Conservation (phyloP, 345 rosid species). For the Gossypium herbaceum region DNA sequence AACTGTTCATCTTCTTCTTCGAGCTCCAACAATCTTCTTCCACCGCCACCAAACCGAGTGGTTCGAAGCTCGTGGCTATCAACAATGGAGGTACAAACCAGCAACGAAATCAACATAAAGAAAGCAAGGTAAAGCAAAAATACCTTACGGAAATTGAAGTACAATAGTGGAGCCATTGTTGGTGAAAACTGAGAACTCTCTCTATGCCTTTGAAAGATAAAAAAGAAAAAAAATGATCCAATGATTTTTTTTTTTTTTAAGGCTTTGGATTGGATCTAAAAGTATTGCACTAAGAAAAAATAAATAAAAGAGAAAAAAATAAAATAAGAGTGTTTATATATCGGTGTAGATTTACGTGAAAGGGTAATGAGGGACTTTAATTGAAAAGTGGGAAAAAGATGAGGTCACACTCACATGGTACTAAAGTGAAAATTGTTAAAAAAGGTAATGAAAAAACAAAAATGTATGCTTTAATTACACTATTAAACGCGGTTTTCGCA, state of each 20-base stretch:
- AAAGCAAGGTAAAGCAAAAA: constrained; percentile 36
- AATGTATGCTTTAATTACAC: neutral
- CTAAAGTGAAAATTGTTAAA: neutral
- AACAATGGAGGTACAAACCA: constrained; percentile 35
- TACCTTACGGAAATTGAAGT: constrained; percentile 48
- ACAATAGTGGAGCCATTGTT: constrained; percentile 40
- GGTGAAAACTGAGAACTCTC: neutral
- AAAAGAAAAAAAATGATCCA: constrained; percentile 1
- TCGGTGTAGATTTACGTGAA: constrained; percentile 9
- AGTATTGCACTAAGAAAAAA: neutral
- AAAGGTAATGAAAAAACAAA: no score
- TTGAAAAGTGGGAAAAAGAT: constrained; percentile 27
- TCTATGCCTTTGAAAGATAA: neutral
- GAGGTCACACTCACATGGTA: constrained; percentile 40
- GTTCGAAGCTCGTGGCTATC: constrained; percentile 26
- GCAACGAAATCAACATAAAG: constrained; percentile 32
- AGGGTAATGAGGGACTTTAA: constrained; percentile 27
- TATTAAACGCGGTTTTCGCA: constrained; percentile 16
- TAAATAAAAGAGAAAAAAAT: neutral
- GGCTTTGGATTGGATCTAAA: constrained; percentile 27
- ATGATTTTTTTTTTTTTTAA: constrained; percentile 25
- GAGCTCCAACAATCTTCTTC: constrained; percentile 37
- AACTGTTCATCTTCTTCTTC: constrained; percentile 30
- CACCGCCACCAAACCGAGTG: constrained; percentile 24
- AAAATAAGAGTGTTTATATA: neutral